A percentile compares a stretch with the other conserved stretches of the same genome.
These are phyloP conservation scores for Pouteria glomerata DNA, from an alignment of 148 eudicot species.

Conservation along the genomic window DNA sequence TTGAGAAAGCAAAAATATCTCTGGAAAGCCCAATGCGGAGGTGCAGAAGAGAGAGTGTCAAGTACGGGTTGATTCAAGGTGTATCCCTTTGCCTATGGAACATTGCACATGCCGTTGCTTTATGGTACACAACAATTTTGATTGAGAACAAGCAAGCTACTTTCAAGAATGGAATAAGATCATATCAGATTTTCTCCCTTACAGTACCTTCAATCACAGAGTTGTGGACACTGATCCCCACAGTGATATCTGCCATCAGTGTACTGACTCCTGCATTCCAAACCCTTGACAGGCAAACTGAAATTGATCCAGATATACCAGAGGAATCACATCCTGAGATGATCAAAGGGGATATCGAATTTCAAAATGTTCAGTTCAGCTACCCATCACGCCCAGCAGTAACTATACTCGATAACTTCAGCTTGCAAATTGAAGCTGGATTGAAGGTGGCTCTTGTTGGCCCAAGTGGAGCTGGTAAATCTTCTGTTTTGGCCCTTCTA, in stretches of 20 bases:
- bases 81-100: constrained; percentile 45
- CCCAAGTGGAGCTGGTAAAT: constrained; percentile 50
- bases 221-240: constrained; percentile 45
- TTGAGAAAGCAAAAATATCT: constrained; percentile 28
- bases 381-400: constrained; percentile 36
- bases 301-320: constrained; percentile 37
- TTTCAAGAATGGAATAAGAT: constrained; percentile 41
- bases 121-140: constrained; percentile 37
- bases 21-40: constrained; percentile 25
- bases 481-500: constrained; percentile 37
- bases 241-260: constrained; percentile 42
- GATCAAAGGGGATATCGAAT: constrained; percentile 35
- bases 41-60: constrained; percentile 33
- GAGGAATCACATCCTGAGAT: constrained; percentile 15
- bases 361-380: constrained; percentile 26
- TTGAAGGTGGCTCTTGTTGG: constrained; percentile 50
- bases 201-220: constrained; percentile 51
- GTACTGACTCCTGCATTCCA: constrained; percentile 36
- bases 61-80: constrained; percentile 47
- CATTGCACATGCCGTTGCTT: constrained; percentile 48
- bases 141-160: constrained; percentile 31
- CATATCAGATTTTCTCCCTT: constrained; percentile 48
- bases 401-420: constrained; percentile 33
- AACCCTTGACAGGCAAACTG: constrained; percentile 37
- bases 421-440: constrained; percentile 36